phyloP scores from a whole-genome alignment of 139 green algal species.

The Coelastrella sp. region DNA sequence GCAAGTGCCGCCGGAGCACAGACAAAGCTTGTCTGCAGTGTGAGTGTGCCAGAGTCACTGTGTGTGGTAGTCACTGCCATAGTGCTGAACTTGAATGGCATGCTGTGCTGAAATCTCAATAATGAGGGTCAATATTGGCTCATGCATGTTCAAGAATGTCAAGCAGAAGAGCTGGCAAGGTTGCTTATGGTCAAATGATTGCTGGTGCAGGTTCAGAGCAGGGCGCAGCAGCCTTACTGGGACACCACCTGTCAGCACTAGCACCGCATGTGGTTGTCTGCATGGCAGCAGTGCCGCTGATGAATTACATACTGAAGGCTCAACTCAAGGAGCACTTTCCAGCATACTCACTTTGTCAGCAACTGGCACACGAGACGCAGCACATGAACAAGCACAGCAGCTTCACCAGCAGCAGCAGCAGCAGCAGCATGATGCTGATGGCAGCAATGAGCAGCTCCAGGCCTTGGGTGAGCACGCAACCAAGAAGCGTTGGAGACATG shows the following conservation, averaged over 20 bases:
- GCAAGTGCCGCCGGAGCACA: background rate
- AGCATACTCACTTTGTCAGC: too few relatives aligned
- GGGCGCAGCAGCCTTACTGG: background rate
- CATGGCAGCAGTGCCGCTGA: too few relatives aligned
- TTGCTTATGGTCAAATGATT: too few relatives aligned
- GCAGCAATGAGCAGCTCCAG: background rate
- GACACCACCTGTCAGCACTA: background rate
- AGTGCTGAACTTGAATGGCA: background rate
- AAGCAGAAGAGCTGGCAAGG: too few relatives aligned
- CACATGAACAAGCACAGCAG: background rate
- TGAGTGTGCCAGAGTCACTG: slow-evolving; percentile 11
- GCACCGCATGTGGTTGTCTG: background rate
- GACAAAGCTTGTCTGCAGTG: slow-evolving; percentile 49
- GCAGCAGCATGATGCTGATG: background rate
- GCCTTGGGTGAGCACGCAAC: background rate
- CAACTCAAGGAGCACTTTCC: too few relatives aligned
- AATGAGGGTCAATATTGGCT: too few relatives aligned
- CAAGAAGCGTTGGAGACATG: slow-evolving; percentile 19
- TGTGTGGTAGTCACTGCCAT: background rate
- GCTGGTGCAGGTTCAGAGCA: background rate
- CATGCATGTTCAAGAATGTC: too few relatives aligned
- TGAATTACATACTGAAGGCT: too few relatives aligned
- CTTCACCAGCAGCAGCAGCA: background rate
- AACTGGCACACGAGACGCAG: background rate
- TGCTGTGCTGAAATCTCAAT: background rate